Evolutionary conservation across 2,329 filamentous ascomycete species (phyloP).

Genomic region (Colletotrichum limetticola): DNA sequence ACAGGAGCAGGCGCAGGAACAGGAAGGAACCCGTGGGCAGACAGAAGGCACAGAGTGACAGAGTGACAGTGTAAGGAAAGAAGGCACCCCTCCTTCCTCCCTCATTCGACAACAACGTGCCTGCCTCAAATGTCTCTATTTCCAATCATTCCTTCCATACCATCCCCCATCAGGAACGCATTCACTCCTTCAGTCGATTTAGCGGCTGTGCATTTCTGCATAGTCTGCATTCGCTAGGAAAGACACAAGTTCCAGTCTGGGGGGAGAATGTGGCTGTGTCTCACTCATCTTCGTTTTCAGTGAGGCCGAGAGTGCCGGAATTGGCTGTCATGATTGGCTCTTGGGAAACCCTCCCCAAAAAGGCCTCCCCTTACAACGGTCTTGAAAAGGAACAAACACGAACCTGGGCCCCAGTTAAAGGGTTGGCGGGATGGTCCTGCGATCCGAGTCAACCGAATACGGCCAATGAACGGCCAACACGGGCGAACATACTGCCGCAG

Average conservation of each 20-base stretch:
- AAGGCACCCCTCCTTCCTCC: neutral
- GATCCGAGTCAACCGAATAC: conserved; percentile 11
- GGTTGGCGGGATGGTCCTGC: neutral
- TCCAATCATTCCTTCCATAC: neutral
- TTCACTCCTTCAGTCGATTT: neutral
- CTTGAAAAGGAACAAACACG: neutral
- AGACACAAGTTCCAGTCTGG: neutral
- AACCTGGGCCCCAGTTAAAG: neutral
- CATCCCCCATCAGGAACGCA: neutral
- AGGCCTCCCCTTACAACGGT: neutral
- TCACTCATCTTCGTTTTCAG: conserved; percentile 20
- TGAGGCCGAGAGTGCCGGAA: conserved; percentile 17
- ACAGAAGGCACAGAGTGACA: neutral
- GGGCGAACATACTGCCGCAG: neutral
- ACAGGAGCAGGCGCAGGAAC: conserved; percentile 3
- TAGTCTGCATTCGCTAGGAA: neutral
- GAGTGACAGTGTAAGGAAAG: neutral
- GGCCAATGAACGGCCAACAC: neutral
- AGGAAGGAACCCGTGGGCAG: neutral
- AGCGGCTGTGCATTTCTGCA: neutral
- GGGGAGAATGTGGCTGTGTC: conserved; percentile 31
- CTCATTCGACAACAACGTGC: neutral
- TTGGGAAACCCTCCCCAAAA: neutral
- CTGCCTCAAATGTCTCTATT: neutral
- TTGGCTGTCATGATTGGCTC: conserved; percentile 22